phyloP scores from a whole-genome alignment of 2,329 filamentous ascomycete genomes.

The Emydomyces testavorans region DNA sequence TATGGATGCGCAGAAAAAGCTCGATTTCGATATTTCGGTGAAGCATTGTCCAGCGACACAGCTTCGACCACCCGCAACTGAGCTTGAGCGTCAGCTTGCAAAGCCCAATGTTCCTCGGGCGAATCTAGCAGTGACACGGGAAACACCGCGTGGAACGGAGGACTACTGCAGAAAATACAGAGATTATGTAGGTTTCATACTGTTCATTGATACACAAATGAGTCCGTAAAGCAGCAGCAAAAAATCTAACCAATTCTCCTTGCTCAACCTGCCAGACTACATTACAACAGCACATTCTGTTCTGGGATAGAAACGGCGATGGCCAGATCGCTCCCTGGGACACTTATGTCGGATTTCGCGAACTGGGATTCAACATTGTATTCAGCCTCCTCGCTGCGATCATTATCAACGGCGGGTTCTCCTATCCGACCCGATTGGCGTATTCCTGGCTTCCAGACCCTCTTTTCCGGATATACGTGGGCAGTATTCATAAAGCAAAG shows the following conservation, averaged over 20 bases:
- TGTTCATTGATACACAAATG: too few species aligned
- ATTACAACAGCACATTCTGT: constrained; percentile 43
- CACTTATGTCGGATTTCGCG: constrained; percentile 39
- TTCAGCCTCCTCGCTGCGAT: constrained; percentile 36
- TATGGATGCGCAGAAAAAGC: background rate
- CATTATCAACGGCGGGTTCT: constrained; percentile 42
- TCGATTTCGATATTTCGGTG: constrained; percentile 2
- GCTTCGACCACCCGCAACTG: constrained; percentile 5
- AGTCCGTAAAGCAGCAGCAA: background rate
- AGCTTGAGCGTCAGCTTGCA: background rate
- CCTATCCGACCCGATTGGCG: constrained; percentile 35
- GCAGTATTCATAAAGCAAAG: constrained; percentile 28
- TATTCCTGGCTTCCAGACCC: constrained; percentile 35
- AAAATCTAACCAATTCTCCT: too few species aligned
- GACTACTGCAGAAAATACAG: background rate
- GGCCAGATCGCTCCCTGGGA: constrained; percentile 44
- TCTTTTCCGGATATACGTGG: constrained; percentile 29
- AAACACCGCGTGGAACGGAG: background rate
- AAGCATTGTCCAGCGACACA: constrained; percentile 2
- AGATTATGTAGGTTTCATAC: constrained; percentile 1
- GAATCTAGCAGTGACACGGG: constrained; percentile 3
- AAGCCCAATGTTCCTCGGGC: constrained; percentile 3
- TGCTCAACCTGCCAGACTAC: constrained; percentile 20
- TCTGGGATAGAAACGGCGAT: constrained; percentile 43
- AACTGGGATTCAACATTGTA: constrained; percentile 36